Evolutionary conservation across 169 alveolate species (phyloP).

Genomic region (Plasmodium fragile): DNA sequence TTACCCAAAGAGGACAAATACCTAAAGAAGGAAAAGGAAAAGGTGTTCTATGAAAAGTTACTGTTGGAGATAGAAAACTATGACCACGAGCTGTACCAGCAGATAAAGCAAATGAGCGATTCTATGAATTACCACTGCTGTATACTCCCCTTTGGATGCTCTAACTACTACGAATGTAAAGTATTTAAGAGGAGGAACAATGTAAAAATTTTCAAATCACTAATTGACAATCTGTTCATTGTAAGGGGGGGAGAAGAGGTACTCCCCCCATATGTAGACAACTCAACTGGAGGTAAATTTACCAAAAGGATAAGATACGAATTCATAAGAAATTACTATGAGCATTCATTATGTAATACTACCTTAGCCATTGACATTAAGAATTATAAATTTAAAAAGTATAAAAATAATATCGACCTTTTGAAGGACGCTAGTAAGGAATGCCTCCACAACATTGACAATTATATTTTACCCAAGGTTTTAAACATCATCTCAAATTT

Average conservation of each 20-base stretch:
- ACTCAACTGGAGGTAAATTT: neutral
- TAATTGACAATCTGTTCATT: constrained; percentile 76
- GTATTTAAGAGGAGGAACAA: constrained; percentile 64
- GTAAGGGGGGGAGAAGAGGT: constrained; percentile 83
- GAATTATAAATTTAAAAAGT: constrained; percentile 39
- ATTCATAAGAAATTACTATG: constrained; percentile 74
- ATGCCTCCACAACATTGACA: constrained; percentile 67
- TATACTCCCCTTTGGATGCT: constrained; percentile 82
- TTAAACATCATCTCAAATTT: constrained; percentile 70
- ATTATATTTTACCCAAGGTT: constrained; percentile 78
- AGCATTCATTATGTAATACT: constrained; percentile 69
- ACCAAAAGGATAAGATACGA: constrained; percentile 60
- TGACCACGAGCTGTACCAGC: constrained; percentile 63
- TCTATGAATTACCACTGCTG: constrained; percentile 77
- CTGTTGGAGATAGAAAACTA: constrained; percentile 75
- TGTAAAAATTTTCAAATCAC: constrained; percentile 75
- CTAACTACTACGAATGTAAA: constrained; percentile 69
- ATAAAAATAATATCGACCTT: constrained; percentile 40
- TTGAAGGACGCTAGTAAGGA: constrained; percentile 71
- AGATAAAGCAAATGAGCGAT: constrained; percentile 66
- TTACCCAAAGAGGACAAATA: neutral
- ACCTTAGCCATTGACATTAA: constrained; percentile 73
- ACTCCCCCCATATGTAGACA: constrained; percentile 81
- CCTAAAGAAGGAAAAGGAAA: constrained; percentile 31
- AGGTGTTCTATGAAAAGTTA: constrained; percentile 68